These are phyloP conservation scores for Fusarium sacchari DNA, from an alignment of 2,329 filamentous ascomycete species.

Conservation along the genomic window DNA sequence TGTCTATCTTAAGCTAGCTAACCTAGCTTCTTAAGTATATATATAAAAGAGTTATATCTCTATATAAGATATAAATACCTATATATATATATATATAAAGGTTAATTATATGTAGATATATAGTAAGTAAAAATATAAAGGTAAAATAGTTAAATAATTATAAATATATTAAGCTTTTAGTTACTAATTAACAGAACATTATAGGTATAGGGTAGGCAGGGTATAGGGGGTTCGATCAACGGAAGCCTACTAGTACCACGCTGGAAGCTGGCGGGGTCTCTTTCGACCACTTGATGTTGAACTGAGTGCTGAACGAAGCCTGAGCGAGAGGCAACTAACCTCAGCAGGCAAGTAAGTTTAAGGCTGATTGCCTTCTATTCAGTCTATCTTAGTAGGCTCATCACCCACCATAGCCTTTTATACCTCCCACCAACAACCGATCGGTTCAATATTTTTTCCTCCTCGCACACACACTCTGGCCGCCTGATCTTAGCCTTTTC, in stretches of 20 bases:
- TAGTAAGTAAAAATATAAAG: too few relatives aligned
- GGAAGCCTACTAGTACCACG: too few relatives aligned
- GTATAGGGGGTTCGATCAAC: too few relatives aligned
- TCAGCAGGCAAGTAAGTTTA: neutral
- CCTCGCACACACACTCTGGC: neutral
- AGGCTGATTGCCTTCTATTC: slow-evolving; percentile 3
- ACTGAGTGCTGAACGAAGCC: neutral
- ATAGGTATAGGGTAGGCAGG: too few relatives aligned
- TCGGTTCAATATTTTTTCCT: slow-evolving; percentile 1
- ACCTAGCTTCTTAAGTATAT: neutral
- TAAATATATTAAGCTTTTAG: too few relatives aligned
- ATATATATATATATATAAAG: too few relatives aligned
- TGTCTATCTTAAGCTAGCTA: neutral
- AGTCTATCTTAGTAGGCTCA: slow-evolving; percentile 28
- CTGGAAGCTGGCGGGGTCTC: neutral
- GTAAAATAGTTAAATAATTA: too few relatives aligned
- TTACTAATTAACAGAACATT: too few relatives aligned
- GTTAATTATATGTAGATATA: too few relatives aligned
- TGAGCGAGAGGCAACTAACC: neutral
- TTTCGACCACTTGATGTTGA: neutral
- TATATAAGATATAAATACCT: neutral
- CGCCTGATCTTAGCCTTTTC: neutral
- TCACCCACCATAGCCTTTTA: slow-evolving; percentile 30
- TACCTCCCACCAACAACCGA: slow-evolving; percentile 24
- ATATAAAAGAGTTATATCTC: neutral